Evolutionary conservation across 1,139 yeast genomes (phyloP).

Genomic region (Lodderomyces orthopsilosis): DNA sequence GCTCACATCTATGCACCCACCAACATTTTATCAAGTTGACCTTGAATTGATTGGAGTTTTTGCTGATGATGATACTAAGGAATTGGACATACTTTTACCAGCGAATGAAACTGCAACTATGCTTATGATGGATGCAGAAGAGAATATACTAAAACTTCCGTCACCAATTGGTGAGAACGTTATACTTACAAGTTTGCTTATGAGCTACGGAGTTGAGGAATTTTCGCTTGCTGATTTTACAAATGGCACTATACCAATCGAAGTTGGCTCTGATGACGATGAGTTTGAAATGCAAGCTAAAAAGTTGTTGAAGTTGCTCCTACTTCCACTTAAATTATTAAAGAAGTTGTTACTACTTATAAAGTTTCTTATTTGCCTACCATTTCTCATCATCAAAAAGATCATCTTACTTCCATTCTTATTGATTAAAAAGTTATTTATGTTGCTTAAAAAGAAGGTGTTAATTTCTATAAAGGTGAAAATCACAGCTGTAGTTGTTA

Average conservation of each 20-base stretch:
- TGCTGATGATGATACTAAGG: not conserved
- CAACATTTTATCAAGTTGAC: conserved; percentile 1
- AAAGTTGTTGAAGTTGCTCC: conserved; percentile 1
- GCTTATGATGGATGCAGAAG: not conserved
- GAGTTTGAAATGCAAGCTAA: conserved; percentile 1
- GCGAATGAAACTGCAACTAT: not conserved
- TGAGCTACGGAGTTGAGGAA: not conserved
- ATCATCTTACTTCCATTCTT: not conserved
- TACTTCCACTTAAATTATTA: conserved; percentile 1
- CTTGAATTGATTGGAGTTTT: conserved; percentile 2
- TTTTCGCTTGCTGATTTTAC: not conserved
- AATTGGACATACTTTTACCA: not conserved
- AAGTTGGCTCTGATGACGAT: not conserved
- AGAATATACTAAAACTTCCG: not conserved
- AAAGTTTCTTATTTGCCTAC: conserved; percentile 3
- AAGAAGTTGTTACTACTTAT: conserved; percentile 1
- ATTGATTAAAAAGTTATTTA: not conserved
- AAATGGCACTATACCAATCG: not conserved
- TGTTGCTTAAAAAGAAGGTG: conserved; percentile 2
- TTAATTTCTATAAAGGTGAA: not conserved
- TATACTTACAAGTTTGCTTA: not conserved
- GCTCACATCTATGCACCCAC: not conserved
- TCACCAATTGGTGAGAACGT: conserved; percentile 1
- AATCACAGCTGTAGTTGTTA: not conserved
- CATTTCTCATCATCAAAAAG: conserved; percentile 1